These are phyloP conservation scores for Brachypodium distachyon DNA, from an alignment of 202 grass and related monocot species.

Conservation along the genomic window DNA sequence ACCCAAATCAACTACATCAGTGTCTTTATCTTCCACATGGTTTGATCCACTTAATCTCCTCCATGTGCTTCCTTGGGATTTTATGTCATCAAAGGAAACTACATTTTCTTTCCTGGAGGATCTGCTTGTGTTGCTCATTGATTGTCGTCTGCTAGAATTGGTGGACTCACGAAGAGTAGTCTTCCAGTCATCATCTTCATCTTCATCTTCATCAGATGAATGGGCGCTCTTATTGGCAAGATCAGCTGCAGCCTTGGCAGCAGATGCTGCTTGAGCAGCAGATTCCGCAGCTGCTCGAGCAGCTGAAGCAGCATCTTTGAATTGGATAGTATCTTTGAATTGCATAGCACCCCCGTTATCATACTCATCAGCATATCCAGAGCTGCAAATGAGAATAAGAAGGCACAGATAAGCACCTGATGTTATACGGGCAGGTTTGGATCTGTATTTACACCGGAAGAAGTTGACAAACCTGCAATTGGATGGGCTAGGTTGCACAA, in stretches of 20 bases:
- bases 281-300: constrained; percentile 75
- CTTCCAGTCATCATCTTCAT: background rate
- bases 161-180: background rate
- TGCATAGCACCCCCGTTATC: constrained; percentile 26
- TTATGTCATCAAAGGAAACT: constrained; percentile 20
- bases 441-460: background rate
- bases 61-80: constrained; percentile 19
- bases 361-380: constrained; percentile 21
- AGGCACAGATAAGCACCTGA: background rate
- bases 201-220: constrained; percentile 5
- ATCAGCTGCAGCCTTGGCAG: constrained; percentile 67
- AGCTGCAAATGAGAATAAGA: constrained; percentile 7
- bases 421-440: background rate
- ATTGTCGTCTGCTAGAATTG: constrained; percentile 41
- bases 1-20: constrained; percentile 25
- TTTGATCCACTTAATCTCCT: constrained; percentile 41
- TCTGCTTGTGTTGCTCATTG: constrained; percentile 36
- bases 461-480: constrained; percentile 38
- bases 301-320: constrained; percentile 73
- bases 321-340: constrained; percentile 57
- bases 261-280: constrained; percentile 63
- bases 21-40: constrained; percentile 25
- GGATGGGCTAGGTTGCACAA: constrained; percentile 20
- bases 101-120: constrained; percentile 32
- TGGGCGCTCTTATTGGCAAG: constrained; percentile 41